Conservation (phyloP, 1,284 basidiomycete genomes). For the Malassezia sp. region DNA sequence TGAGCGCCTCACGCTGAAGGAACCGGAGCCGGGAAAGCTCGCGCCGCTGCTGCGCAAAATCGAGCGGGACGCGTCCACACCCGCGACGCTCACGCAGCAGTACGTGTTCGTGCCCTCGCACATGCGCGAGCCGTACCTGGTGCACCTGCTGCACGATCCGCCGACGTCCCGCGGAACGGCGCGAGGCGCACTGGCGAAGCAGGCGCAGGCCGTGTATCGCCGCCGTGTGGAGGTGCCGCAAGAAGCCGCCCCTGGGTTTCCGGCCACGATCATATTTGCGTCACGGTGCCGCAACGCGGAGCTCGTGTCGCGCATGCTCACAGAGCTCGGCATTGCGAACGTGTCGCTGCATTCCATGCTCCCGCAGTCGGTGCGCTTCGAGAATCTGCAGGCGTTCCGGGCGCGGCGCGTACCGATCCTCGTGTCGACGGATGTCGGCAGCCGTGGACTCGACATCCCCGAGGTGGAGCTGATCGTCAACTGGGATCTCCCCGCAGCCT, state of each 20-base stretch:
- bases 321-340: slow-evolving; percentile 61
- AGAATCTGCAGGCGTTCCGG: slow-evolving; percentile 74
- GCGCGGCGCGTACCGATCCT: slow-evolving; percentile 51
- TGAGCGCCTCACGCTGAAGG: slow-evolving; percentile 62
- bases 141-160: slow-evolving; percentile 72
- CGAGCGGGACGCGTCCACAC: slow-evolving; percentile 64
- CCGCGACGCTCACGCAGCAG: slow-evolving; percentile 69
- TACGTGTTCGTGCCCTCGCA: slow-evolving; percentile 91
- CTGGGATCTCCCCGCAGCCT: slow-evolving; percentile 72
- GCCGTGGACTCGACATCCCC: slow-evolving; percentile 45
- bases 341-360: slow-evolving; percentile 86
- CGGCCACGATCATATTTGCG: slow-evolving; percentile 88
- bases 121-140: slow-evolving; percentile 84
- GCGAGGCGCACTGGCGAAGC: not conserved
- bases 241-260: slow-evolving; percentile 47
- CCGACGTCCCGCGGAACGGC: slow-evolving; percentile 48
- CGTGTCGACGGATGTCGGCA: slow-evolving; percentile 45
- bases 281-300: slow-evolving; percentile 75
- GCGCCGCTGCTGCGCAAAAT: slow-evolving; percentile 79
- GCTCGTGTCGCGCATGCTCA: slow-evolving; percentile 59
- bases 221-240: slow-evolving; percentile 1
- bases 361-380: slow-evolving; percentile 74
- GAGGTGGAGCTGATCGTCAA: slow-evolving; percentile 88
- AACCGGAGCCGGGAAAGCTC: slow-evolving; percentile 68
- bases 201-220: not conserved